Percentiles rank a stretch among this genome's conserved stretches.
Conservation (phyloP, 306 rosid species). For the Begonia fuchsioides region DNA sequence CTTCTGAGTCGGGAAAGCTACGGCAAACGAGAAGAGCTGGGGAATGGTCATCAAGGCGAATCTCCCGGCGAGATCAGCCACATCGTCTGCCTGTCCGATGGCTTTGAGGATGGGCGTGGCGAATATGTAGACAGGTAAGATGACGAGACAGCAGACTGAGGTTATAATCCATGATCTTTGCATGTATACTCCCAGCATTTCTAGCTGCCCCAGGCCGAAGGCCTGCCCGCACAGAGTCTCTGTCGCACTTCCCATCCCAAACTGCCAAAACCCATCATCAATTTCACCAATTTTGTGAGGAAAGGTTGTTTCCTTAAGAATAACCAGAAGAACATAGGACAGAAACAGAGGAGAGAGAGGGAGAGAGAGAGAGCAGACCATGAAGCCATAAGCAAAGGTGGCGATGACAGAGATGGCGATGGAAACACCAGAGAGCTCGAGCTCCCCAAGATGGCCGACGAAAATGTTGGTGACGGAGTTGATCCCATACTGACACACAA, state of each 20-base stretch:
- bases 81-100: slow-evolving; percentile 34
- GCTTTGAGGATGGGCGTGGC: slow-evolving; percentile 25
- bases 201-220: slow-evolving; percentile 48
- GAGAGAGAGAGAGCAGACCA: slow-evolving; percentile 14
- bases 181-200: slow-evolving; percentile 77
- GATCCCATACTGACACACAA: slow-evolving; percentile 31
- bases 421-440: slow-evolving; percentile 59
- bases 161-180: slow-evolving; percentile 77
- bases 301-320: no score
- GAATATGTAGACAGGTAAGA: slow-evolving; percentile 38
- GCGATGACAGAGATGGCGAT: slow-evolving; percentile 43
- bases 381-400: slow-evolving; percentile 49
- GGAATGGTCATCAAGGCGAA: background rate
- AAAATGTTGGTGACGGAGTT: slow-evolving; percentile 36
- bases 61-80: background rate
- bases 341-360: background rate
- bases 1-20: background rate
- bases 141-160: slow-evolving; percentile 15
- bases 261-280: slow-evolving; percentile 11
- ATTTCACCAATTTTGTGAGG: no score
- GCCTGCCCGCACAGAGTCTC: slow-evolving; percentile 95
- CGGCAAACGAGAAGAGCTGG: background rate
- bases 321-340: no score
- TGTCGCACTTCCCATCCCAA: slow-evolving; percentile 95
- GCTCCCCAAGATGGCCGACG: slow-evolving; percentile 52